Evolutionary conservation across 345 rosid genomes (phyloP), one percentile per base, ranked within the genome.

Genomic region (Salix caprea): DNA sequence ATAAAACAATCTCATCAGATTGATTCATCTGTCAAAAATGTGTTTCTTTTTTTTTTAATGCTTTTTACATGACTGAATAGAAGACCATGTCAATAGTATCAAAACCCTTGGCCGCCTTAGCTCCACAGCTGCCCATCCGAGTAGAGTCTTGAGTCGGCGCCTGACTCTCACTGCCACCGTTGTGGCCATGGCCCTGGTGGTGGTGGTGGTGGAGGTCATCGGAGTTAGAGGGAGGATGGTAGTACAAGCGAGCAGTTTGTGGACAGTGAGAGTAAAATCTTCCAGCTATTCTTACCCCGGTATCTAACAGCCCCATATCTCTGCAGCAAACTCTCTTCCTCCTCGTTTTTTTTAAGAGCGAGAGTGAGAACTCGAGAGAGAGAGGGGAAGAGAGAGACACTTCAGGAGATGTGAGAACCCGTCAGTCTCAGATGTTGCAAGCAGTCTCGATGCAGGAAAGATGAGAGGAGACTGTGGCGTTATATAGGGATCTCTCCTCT

Each of bases 231-330:
- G 92, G 91, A 70, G 93, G 91, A 42, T 87, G 93, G 75, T 90
- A 87, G 65, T 88, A 88, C 69, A 85, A 30, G 19, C 90, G 88
- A 7, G 87, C 90, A 1, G 93, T 90, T 16, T 88, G 91, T 13
- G 93, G 93, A 75, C 90, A 90, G 77, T 87, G 93, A 66, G 93
- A 83, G 66, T 88, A 88, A 71, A 90, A 85, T 75, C 93, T 81
- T 1, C 89, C 90, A 0, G 84, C 90, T 2, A 87, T 73, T 74
- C 91, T 88, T 13, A 81, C 73, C 61, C 87, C 85, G 0, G 79
- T 79, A 75, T 88, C 91, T 68, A 87, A 48, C 78, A 86, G 73
- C 65, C 80, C 81, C 91, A 90, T 88, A 7, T 58, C 62, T 36
- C 23, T 36, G 1, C 50, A 48, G 2, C 19, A 28, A 19, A 21